These are phyloP conservation scores for Podaxis mareebaensis DNA, from an alignment of 768 basidiomycete genomes.

Conservation along the genomic window DNA sequence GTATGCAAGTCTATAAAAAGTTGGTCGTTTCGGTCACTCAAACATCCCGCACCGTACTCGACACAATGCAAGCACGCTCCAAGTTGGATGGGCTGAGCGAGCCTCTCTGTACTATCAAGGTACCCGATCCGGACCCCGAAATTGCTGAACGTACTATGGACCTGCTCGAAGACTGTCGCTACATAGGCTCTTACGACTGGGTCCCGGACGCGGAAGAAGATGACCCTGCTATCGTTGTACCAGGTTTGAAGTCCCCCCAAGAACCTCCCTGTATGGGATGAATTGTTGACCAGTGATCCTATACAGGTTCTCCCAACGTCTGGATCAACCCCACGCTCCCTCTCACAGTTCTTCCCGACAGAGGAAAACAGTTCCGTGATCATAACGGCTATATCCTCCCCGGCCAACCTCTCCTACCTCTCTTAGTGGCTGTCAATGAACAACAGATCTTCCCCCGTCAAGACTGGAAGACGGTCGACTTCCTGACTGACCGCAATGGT, in stretches of 20 bases:
- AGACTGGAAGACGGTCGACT: slow-evolving; percentile 44
- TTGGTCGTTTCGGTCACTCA: neutral
- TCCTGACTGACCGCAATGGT: slow-evolving; percentile 65
- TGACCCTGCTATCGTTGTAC: slow-evolving; percentile 53
- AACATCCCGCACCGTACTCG: neutral
- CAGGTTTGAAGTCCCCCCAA: slow-evolving; percentile 28
- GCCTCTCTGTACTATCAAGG: neutral
- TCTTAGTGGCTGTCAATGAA: slow-evolving; percentile 58
- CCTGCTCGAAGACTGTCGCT: slow-evolving; percentile 33
- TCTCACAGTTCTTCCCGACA: slow-evolving; percentile 53
- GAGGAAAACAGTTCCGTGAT: slow-evolving; percentile 49
- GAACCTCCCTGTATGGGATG: no score
- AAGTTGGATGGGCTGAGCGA: neutral
- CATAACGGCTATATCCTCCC: slow-evolving; percentile 52
- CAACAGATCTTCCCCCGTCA: slow-evolving; percentile 30
- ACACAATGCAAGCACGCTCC: neutral
- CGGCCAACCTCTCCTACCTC: slow-evolving; percentile 43
- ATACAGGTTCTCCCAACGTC: slow-evolving; percentile 57
- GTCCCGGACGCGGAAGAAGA: slow-evolving; percentile 24
- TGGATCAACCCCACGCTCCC: slow-evolving; percentile 54
- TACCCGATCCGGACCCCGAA: neutral
- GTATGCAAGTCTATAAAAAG: neutral
- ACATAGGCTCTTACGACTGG: slow-evolving; percentile 63
- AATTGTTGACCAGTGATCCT: neutral
- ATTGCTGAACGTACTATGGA: neutral